These are phyloP conservation scores for Penicillium psychrofluorescens DNA, from an alignment of 495 filamentous ascomycete genomes.

Conservation along the genomic window DNA sequence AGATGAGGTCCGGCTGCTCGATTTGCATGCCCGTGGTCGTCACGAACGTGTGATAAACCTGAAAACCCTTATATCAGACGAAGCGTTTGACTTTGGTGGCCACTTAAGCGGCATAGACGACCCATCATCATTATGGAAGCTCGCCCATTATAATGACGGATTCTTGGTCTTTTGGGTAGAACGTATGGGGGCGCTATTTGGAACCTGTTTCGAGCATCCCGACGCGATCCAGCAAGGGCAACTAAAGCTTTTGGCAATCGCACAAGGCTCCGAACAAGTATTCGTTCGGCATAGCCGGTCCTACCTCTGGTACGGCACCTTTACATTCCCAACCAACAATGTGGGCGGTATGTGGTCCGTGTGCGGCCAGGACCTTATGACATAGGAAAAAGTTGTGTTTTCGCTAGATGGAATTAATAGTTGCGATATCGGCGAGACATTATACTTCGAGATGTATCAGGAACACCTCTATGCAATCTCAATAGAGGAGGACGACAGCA, in stretches of 20 bases:
- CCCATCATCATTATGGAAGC: conserved; percentile 35
- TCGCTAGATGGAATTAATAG: conserved; percentile 7
- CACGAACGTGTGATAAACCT: conserved; percentile 55
- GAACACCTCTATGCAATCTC: conserved; percentile 68
- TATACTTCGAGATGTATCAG: conserved; percentile 66
- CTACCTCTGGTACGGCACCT: conserved; percentile 62
- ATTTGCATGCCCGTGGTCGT: conserved; percentile 45
- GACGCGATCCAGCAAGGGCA: conserved; percentile 14
- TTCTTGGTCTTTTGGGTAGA: too few species aligned
- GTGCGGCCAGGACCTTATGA: conserved; percentile 44
- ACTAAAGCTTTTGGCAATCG: conserved; percentile 21
- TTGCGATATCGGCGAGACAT: conserved; percentile 55
- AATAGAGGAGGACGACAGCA: conserved; percentile 60
- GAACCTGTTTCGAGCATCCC: conserved; percentile 3
- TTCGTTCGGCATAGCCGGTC: conserved; percentile 62
- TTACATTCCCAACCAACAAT: conserved; percentile 1
- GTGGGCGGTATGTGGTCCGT: conserved; percentile 46
- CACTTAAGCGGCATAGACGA: conserved; percentile 24
- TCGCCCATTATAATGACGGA: too few species aligned
- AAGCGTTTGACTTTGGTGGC: conserved; percentile 19
- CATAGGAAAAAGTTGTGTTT: conserved; percentile 8
- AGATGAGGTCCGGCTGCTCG: conserved; percentile 54
- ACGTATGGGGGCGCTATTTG: background rate
- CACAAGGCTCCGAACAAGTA: conserved; percentile 7
- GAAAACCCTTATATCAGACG: too few species aligned